Evolutionary conservation across 2,329 filamentous ascomycete genomes (phyloP), one percentile per base, ranked within the genome.

Genomic region (Aspergillus tubingensis): DNA sequence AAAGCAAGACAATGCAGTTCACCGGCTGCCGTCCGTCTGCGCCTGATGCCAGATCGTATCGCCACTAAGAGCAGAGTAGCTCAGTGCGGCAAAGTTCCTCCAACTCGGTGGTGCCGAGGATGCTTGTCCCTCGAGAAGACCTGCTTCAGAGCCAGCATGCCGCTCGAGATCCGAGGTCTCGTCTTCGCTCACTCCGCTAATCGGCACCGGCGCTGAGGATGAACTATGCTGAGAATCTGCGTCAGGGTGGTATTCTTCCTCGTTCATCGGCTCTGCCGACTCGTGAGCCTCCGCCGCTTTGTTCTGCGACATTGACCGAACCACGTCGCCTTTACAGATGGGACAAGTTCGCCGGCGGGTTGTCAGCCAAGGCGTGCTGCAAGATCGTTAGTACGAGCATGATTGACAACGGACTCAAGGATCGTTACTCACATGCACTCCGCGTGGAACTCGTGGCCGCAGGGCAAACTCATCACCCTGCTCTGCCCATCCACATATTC

Each of bases 321-420:
- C 94, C 38, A 99, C 95, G 73, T 99, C 95, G 52, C 93, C 92
- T 80, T 99, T 99, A 81, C 95, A 99, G 62, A 99, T 98, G 0
- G 95, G 95, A 70, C 95, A 99, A n/a, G 95, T 99, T 64, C 95
- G 89, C 65, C 95, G 90, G 52, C 94, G 88, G 15, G 93, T 98
- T 0, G 94, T 97, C 55, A 99, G 82, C 95, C 95, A 99, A 2
- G 95, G 95, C 4, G 95, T 98, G 73, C 92, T 96, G 65, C 25
- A 36, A 39, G 21, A 19, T 11, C 27, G 21, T 67, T 62, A 71
- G 71, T 30, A 60, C 39, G 56, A 6, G 44, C 21, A 21, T 25
- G 36, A 53, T 25, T n/a, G 25, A 36, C 47, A 19, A 50, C 21
- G 50, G 57, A 43, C 15, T 15, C 27, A 5, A 36, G 32, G 10